These are phyloP conservation scores for sunflower (Helianthus annuus) DNA, from an alignment of 129 eudicot genomes.

Conservation along the genomic window DNA sequence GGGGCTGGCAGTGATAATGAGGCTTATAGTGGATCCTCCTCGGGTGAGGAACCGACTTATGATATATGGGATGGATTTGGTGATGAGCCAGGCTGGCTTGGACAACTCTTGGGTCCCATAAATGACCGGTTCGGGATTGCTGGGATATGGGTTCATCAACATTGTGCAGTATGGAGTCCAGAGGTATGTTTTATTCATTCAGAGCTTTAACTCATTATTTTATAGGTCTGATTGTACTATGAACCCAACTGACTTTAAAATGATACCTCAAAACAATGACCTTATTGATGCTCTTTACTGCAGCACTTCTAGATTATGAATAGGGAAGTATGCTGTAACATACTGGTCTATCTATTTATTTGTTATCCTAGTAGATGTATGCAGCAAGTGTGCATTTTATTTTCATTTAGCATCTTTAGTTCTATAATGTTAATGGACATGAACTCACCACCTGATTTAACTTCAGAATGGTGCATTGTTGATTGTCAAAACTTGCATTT, in stretches of 20 bases:
- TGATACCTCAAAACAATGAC: conserved; percentile 1
- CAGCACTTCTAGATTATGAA: conserved; percentile 5
- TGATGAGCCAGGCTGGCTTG: conserved; percentile 97
- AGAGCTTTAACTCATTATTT: conserved; percentile 5
- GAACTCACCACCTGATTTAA: background rate
- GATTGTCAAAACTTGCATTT: background rate
- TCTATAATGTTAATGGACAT: background rate
- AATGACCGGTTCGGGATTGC: conserved; percentile 96
- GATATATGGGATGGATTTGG: conserved; percentile 97
- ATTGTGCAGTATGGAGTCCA: conserved; percentile 99
- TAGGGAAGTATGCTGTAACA: conserved; percentile 5
- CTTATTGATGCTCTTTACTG: conserved; percentile 9
- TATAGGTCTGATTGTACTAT: background rate
- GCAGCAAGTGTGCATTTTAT: conserved; percentile 6
- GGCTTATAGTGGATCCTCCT: conserved; percentile 85
- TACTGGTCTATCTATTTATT: background rate
- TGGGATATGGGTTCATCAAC: conserved; percentile 96
- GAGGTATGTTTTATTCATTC: conserved; percentile 62
- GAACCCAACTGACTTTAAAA: background rate
- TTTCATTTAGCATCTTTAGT: conserved; percentile 8
- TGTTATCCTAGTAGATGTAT: conserved; percentile 13
- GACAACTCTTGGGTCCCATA: conserved; percentile 88
- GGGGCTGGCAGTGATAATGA: conserved; percentile 87
- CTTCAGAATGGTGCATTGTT: background rate
- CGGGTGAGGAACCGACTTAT: conserved; percentile 77